Evolutionary conservation across 2,329 filamentous ascomycete genomes (phyloP).

Genomic region (Pseudogymnoascus sp.): DNA sequence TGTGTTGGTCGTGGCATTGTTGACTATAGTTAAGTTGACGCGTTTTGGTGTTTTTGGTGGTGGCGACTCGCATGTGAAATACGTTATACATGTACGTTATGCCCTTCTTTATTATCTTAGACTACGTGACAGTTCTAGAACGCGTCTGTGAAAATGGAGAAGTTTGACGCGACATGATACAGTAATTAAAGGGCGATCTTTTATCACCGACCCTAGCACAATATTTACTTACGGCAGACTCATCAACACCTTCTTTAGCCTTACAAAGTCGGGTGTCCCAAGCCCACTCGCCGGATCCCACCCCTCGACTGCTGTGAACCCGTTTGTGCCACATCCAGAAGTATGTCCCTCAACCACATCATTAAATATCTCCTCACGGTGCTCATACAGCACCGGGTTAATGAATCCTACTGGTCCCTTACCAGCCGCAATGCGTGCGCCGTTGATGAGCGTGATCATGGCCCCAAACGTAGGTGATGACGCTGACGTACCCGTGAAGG

Average conservation of each 20-base stretch:
- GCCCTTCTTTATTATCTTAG: too few species aligned
- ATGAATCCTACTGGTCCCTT: conserved; percentile 33
- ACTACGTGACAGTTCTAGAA: too few species aligned
- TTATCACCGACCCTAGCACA: too few species aligned
- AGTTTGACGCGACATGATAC: too few species aligned
- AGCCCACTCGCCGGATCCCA: conserved; percentile 31
- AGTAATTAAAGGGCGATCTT: too few species aligned
- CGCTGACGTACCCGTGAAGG: conserved; percentile 22
- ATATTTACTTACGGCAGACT: conserved; percentile 17
- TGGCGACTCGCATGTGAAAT: too few species aligned
- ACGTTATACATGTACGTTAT: too few species aligned
- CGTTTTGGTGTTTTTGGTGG: too few species aligned
- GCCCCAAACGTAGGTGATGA: conserved; percentile 49
- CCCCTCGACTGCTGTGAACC: conserved; percentile 26
- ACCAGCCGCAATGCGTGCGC: conserved; percentile 29
- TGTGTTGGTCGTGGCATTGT: too few species aligned
- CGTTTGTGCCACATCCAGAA: conserved; percentile 27
- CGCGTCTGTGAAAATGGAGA: too few species aligned
- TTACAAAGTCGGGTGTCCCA: conserved; percentile 26
- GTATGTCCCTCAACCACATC: conserved; percentile 29
- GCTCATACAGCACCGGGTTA: conserved; percentile 29
- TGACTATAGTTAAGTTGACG: too few species aligned
- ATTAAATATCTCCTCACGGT: conserved; percentile 23
- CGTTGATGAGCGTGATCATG: conserved; percentile 39
- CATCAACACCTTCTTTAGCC: conserved; percentile 23